Conservation (phyloP, 345 rosid species). For the Moricandia moricandioides region DNA sequence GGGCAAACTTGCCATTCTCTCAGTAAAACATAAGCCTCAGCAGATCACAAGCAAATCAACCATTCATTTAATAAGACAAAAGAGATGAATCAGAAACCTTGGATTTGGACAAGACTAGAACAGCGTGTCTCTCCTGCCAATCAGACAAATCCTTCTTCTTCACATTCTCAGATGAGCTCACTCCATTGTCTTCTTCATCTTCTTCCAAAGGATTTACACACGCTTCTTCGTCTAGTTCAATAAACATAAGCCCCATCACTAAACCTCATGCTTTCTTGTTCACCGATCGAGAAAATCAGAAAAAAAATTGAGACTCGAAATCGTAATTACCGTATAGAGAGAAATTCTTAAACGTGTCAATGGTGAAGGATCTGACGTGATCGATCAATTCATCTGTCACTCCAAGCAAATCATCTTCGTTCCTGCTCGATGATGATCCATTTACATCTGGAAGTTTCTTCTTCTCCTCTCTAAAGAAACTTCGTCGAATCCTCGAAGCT, state of each 20-base stretch:
- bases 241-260: background rate
- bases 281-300: background rate
- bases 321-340: conserved; percentile 49
- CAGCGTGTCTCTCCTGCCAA: conserved; percentile 83
- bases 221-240: conserved; percentile 33
- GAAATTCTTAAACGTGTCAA: conserved; percentile 75
- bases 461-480: conserved; percentile 34
- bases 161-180: conserved; percentile 40
- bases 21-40: background rate
- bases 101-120: conserved; percentile 57
- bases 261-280: background rate
- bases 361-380: conserved; percentile 58
- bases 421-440: conserved; percentile 11
- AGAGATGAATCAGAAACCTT: conserved; percentile 38
- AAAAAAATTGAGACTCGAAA: background rate
- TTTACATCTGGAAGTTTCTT: background rate
- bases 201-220: conserved; percentile 18
- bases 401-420: conserved; percentile 49
- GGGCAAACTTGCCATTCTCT: conserved; percentile 2
- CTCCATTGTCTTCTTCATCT: conserved; percentile 37
- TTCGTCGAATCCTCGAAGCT: conserved; percentile 62
- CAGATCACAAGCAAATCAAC: no score
- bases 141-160: conserved; percentile 65
- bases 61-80: no score
- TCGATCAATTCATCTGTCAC: conserved; percentile 61